Conservation (phyloP, 2,329 filamentous ascomycete species). For the Clonostachys rosea region DNA sequence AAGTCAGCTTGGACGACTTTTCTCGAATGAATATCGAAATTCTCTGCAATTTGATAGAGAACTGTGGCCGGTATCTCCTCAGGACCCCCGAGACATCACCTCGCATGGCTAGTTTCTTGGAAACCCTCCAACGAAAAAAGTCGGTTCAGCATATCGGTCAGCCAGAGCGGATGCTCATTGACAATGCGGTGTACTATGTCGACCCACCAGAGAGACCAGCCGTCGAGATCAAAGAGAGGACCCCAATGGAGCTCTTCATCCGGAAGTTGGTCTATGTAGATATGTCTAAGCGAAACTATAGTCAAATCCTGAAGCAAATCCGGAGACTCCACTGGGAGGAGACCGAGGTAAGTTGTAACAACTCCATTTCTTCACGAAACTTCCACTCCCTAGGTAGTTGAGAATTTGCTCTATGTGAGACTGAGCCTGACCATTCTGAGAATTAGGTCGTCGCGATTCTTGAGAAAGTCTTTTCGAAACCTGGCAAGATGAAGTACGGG, state of each 20-base stretch:
- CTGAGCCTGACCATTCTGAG: background rate
- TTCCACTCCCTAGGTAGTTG: background rate
- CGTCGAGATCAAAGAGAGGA: conserved; percentile 94
- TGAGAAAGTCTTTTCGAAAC: conserved; percentile 91
- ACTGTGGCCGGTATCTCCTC: conserved; percentile 90
- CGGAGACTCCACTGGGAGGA: conserved; percentile 98
- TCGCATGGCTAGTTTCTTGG: conserved; percentile 88
- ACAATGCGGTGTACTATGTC: conserved; percentile 97
- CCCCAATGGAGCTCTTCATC: conserved; percentile 87
- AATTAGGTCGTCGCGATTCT: conserved; percentile 65
- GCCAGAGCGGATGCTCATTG: conserved; percentile 95
- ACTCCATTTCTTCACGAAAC: background rate
- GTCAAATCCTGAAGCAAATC: conserved; percentile 90
- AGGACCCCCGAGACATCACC: conserved; percentile 90
- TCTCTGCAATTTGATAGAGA: conserved; percentile 91
- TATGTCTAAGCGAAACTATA: conserved; percentile 89
- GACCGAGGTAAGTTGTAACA: conserved; percentile 53
- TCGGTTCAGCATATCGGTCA: conserved; percentile 91
- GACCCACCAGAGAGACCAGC: conserved; percentile 90
- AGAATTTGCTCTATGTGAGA: background rate
- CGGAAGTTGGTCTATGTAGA: conserved; percentile 91
- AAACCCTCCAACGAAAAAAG: conserved; percentile 95
- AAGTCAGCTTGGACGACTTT: conserved; percentile 95
- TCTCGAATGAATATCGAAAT: conserved; percentile 99
- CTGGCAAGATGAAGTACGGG: conserved; percentile 95